These are phyloP conservation scores for Pouteria glomerata DNA, from an alignment of 148 eudicot species.

Conservation along the genomic window DNA sequence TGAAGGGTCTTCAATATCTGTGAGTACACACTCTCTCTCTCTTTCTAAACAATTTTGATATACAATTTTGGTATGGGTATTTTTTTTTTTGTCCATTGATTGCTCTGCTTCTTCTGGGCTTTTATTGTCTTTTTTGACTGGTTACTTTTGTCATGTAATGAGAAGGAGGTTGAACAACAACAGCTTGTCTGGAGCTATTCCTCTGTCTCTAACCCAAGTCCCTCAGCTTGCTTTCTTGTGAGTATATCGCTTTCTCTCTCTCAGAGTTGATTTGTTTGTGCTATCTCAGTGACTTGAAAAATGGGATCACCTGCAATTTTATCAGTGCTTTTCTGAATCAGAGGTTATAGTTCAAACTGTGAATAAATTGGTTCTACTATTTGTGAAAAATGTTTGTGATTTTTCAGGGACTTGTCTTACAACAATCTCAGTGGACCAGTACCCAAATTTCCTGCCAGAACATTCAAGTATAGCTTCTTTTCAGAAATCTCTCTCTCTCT, in stretches of 20 bases:
- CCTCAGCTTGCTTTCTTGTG: slow-evolving; percentile 94
- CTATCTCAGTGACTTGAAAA: slow-evolving; percentile 2
- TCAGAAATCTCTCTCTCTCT: neutral
- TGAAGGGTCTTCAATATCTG: slow-evolving; percentile 65
- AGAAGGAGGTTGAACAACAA: slow-evolving; percentile 90
- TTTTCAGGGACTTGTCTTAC: slow-evolving; percentile 83
- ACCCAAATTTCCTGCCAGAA: slow-evolving; percentile 73
- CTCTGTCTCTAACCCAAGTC: slow-evolving; percentile 57
- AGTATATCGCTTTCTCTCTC: slow-evolving; percentile 28
- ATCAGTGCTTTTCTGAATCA: neutral
- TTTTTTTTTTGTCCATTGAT: slow-evolving; percentile 4
- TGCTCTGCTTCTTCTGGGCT: slow-evolving; percentile 7
- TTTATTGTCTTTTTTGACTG: slow-evolving; percentile 22
- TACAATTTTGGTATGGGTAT: slow-evolving; percentile 5
- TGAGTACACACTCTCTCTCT: slow-evolving; percentile 20
- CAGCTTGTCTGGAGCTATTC: slow-evolving; percentile 72
- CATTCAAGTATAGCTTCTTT: slow-evolving; percentile 67
- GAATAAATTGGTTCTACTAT: slow-evolving; percentile 16
- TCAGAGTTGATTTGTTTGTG: slow-evolving; percentile 15
- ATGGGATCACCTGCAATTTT: neutral
- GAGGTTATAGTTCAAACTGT: neutral
- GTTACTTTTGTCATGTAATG: slow-evolving; percentile 34
- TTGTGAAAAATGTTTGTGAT: slow-evolving; percentile 12
- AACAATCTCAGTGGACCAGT: slow-evolving; percentile 95
- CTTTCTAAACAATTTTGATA: neutral